Evolutionary conservation across 495 filamentous ascomycete genomes (phyloP).

Genomic region (Xylaria telfairii): DNA sequence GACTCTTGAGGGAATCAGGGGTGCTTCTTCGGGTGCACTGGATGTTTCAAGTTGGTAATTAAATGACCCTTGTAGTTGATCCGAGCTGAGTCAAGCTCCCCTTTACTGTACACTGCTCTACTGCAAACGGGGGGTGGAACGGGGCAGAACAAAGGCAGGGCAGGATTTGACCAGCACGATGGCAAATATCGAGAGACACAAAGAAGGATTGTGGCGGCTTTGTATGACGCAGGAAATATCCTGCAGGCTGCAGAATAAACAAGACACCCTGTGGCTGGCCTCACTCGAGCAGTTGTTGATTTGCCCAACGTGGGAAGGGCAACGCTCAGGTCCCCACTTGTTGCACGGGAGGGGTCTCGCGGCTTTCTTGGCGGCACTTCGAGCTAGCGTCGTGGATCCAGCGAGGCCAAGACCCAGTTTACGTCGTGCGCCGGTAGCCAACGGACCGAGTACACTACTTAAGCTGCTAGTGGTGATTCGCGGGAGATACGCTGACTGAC

Average conservation of each 20-base stretch:
- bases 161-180: neutral
- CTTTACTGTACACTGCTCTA: neutral
- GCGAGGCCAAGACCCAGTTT: constrained; percentile 1
- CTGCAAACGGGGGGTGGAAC: neutral
- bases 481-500: neutral
- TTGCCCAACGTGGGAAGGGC: constrained; percentile 8
- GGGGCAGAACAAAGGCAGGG: neutral
- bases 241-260: neutral
- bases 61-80: constrained; percentile 20
- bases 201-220: neutral
- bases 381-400: constrained; percentile 15
- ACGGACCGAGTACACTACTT: neutral
- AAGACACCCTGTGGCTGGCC: neutral
- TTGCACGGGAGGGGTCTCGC: constrained; percentile 7
- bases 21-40: neutral
- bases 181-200: neutral
- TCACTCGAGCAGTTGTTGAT: neutral
- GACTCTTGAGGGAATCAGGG: constrained; percentile 16
- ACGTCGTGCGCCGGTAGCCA: neutral
- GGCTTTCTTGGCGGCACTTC: neutral
- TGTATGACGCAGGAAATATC: neutral
- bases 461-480: constrained; percentile 10
- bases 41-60: constrained; percentile 19
- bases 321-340: neutral
- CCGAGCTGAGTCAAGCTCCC: constrained; percentile 8